A percentile compares a stretch with the other conserved stretches of the same genome.
These are phyloP conservation scores for Fonsecaea erecta DNA, from an alignment of 2,329 filamentous ascomycete genomes.

Conservation along the genomic window DNA sequence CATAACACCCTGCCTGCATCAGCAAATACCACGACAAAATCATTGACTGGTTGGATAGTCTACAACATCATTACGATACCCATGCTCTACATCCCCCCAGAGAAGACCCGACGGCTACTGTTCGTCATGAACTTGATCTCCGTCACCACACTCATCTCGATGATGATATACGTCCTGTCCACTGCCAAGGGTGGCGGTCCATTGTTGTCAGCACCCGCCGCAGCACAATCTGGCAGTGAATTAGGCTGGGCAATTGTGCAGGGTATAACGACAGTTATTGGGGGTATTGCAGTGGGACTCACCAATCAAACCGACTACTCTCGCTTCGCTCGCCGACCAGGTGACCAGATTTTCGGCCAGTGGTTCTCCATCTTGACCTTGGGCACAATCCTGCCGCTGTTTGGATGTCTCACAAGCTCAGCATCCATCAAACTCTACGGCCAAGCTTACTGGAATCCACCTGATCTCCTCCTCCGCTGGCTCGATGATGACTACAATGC, in stretches of 20 bases:
- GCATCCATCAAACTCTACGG: constrained; percentile 43
- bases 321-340: constrained; percentile 46
- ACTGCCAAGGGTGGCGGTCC: constrained; percentile 43
- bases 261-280: constrained; percentile 42
- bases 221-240: constrained; percentile 28
- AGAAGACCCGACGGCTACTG: constrained; percentile 46
- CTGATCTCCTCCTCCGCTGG: constrained; percentile 47
- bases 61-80: constrained; percentile 46
- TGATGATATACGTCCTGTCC: constrained; percentile 43
- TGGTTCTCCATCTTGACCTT: constrained; percentile 46
- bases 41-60: constrained; percentile 46
- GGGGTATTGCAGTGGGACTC: constrained; percentile 41
- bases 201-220: constrained; percentile 35
- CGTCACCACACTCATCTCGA: constrained; percentile 36
- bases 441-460: constrained; percentile 50
- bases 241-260: constrained; percentile 30
- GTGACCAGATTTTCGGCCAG: constrained; percentile 51
- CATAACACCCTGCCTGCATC: constrained; percentile 43
- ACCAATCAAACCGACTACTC: constrained; percentile 43
- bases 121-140: constrained; percentile 39
- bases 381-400: constrained; percentile 46
- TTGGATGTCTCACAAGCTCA: constrained; percentile 46
- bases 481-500: constrained; percentile 44
- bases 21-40: constrained; percentile 43
- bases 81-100: constrained; percentile 51